phyloP scores from a whole-genome alignment of 352 stramenopile genomes.

The Pythium aquatile region DNA sequence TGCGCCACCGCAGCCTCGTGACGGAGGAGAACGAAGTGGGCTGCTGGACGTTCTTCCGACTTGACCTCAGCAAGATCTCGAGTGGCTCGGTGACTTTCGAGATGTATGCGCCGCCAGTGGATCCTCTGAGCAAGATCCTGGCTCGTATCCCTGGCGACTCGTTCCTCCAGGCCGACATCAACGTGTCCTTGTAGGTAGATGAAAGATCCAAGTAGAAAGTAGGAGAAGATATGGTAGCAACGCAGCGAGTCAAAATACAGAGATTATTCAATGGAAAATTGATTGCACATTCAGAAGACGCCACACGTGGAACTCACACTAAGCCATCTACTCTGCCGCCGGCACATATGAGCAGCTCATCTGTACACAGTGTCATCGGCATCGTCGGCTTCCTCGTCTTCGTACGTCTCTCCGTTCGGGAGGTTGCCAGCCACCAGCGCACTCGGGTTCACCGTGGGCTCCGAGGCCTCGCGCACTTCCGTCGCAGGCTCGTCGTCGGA shows the following conservation, averaged over 20 bases:
- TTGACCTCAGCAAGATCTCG: slow-evolving; percentile 88
- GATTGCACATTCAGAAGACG: not conserved
- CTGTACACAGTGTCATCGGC: slow-evolving; percentile 18
- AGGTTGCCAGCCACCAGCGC: slow-evolving; percentile 33
- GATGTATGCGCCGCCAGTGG: slow-evolving; percentile 85
- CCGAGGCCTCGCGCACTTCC: slow-evolving; percentile 8
- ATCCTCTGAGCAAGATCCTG: slow-evolving; percentile 85
- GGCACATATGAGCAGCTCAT: not conserved
- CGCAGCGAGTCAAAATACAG: slow-evolving; percentile 2
- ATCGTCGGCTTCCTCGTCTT: slow-evolving; percentile 23
- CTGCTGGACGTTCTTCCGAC: slow-evolving; percentile 89
- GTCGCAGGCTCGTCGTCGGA: not conserved
- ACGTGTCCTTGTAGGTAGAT: slow-evolving; percentile 70
- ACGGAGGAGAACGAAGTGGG: slow-evolving; percentile 85
- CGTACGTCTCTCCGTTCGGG: slow-evolving; percentile 24
- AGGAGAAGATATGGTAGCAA: slow-evolving; percentile 2
- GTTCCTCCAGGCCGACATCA: slow-evolving; percentile 88
- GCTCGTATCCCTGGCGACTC: slow-evolving; percentile 82
- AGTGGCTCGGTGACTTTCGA: slow-evolving; percentile 83
- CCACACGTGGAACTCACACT: not conserved
- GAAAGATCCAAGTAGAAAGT: slow-evolving; percentile 1
- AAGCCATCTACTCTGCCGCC: not conserved
- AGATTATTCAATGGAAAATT: not conserved
- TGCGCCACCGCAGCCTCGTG: slow-evolving; percentile 78
- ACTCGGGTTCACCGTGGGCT: slow-evolving; percentile 29